phyloP scores from a whole-genome alignment of 2,329 filamentous ascomycete species.

The Fusarium pininemorale region DNA sequence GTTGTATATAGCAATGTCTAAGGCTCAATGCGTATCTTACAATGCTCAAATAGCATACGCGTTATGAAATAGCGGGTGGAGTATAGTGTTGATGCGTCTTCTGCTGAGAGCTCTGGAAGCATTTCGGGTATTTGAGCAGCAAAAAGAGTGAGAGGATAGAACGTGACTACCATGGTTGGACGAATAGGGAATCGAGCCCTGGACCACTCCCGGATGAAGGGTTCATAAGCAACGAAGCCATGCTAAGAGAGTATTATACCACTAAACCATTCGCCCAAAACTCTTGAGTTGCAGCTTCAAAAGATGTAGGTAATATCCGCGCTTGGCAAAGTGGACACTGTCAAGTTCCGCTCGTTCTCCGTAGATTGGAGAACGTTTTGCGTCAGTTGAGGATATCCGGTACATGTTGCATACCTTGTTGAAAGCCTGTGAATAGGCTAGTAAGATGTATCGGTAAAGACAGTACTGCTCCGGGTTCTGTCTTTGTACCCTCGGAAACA shows the following conservation, averaged over 20 bases:
- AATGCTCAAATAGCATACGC: not conserved
- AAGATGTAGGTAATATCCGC: constrained; percentile 9
- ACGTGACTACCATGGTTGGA: constrained; percentile 29
- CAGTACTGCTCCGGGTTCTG: not conserved
- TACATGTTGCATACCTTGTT: not conserved
- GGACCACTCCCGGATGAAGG: constrained; percentile 22
- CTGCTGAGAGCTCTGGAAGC: not conserved
- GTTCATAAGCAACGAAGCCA: not conserved
- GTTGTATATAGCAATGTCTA: not conserved
- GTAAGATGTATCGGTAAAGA: not conserved
- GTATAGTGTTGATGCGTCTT: not conserved
- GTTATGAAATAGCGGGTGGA: too few relatives aligned
- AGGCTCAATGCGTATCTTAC: not conserved
- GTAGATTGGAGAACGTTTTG: not conserved
- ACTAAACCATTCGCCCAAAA: constrained; percentile 43
- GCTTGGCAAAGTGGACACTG: not conserved
- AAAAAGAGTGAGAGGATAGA: constrained; percentile 8
- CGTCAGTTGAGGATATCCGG: not conserved
- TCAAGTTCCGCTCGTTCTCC: not conserved
- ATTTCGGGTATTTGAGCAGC: not conserved
- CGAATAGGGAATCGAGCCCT: constrained; percentile 41
- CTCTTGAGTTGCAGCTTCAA: not conserved
- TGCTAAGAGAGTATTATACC: constrained; percentile 44
- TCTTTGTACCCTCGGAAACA: not conserved
- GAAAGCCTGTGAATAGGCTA: not conserved